Base-by-base conservation (phyloP, 305 asterid genomes). In the Euphrasia arctica region DNA sequence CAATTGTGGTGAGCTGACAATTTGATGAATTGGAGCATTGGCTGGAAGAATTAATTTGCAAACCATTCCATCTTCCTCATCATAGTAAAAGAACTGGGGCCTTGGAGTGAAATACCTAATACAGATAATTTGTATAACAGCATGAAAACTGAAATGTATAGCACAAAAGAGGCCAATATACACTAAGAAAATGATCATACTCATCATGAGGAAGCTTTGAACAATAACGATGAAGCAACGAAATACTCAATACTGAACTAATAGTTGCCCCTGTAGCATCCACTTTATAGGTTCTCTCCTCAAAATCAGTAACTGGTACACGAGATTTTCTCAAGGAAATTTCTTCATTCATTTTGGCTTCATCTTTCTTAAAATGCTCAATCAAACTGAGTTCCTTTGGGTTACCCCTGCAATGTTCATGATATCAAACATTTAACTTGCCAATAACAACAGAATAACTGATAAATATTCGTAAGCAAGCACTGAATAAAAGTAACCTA, bases 161-260 rank as follows among this genome's bases (percentile, higher is more conserved):
- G 68, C 54, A 75, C 12, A 58, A 42, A 9, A 43, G 61, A 67
- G 49, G 54, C 66, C 52, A 75, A 71, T 61, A 29, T 45, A 72
- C 41, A 62, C 47, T 2, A 49, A 52, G 71, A 75, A 75, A 52
- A 66, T 70, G 67, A 72, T 70, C 93, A 68, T 94, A 94, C 99
- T 90, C 98, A 60, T 94, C 99, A 73, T 74, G 99, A 32, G 93
- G 95, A 72, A 94, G 98, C 70, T 81, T 86, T 59, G 99, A 86
- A 75, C 99, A 94, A 77, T 88, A 94, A 69, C 54, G 92, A 75
- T 90, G 93, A 77, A 94, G 83, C 82, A 94, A 79, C 1, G 98
- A 78, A 67, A 94, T 64, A 82, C 99, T 94, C 68, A 72, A 76
- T 31, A 80, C 80, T 56, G 84, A 74, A 76, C 99, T 83, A 75